Percentiles rank a stretch among this genome's conserved stretches.
Conservation (phyloP, 805 yeast species). For the Cyberlindnera amylophila region DNA sequence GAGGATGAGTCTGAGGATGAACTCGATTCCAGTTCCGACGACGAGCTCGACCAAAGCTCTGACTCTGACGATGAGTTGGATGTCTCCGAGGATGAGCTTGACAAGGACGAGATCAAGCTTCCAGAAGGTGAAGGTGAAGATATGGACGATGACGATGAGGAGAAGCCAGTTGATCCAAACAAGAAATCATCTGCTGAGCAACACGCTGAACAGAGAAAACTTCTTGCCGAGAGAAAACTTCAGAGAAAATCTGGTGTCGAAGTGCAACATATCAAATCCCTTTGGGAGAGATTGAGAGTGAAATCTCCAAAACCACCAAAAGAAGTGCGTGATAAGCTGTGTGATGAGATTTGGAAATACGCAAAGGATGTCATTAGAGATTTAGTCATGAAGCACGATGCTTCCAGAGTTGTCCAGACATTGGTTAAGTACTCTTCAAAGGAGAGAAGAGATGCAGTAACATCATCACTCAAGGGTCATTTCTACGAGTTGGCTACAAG, state of each 20-base stretch:
- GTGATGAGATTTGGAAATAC: slow-evolving; percentile 81
- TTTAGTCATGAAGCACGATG: slow-evolving; percentile 90
- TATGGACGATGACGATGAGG: slow-evolving; percentile 3
- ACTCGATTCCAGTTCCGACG: slow-evolving; percentile 19
- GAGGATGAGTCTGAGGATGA: slow-evolving; percentile 32
- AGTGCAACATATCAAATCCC: slow-evolving; percentile 75
- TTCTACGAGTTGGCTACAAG: slow-evolving; percentile 84
- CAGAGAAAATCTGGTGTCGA: slow-evolving; percentile 83
- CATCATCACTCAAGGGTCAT: slow-evolving; percentile 64
- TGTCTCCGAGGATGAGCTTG: slow-evolving; percentile 30
- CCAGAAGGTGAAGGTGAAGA: slow-evolving; percentile 1
- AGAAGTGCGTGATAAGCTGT: slow-evolving; percentile 68
- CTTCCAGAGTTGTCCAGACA: slow-evolving; percentile 94
- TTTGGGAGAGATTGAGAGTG: slow-evolving; percentile 91
- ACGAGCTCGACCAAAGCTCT: slow-evolving; percentile 19
- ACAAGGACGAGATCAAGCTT: slow-evolving; percentile 15
- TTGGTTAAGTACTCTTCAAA: slow-evolving; percentile 80
- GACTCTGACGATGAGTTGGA: slow-evolving; percentile 21
- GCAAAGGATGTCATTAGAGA: slow-evolving; percentile 76
- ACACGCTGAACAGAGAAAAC: slow-evolving; percentile 78
- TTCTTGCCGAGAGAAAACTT: slow-evolving; percentile 77
- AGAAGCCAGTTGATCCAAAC: slow-evolving; percentile 21
- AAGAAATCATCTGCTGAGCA: slow-evolving; percentile 57
- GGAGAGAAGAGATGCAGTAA: slow-evolving; percentile 71
- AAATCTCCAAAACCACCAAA: slow-evolving; percentile 79